Base-by-base conservation (phyloP, 495 filamentous ascomycete genomes). In the Lophiotrema nucula region DNA sequence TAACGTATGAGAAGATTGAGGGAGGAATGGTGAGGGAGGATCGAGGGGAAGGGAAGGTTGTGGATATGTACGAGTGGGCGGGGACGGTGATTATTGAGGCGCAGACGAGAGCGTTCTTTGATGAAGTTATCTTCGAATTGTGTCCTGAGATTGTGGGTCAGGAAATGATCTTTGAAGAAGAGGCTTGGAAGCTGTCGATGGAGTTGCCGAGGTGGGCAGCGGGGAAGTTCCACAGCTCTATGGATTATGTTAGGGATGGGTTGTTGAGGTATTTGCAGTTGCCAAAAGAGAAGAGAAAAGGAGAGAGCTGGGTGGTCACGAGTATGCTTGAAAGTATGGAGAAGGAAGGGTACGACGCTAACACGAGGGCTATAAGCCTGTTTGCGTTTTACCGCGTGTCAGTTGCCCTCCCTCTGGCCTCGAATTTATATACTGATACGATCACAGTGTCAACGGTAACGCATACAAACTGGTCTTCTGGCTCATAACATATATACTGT, bases 401-500 rank as follows among this genome's bases (percentile, higher is more conserved):
- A 33, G 38, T 35, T 8, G n/a, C n/a, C n/a, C n/a, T n/a, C n/a
- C n/a, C n/a, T n/a, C n/a, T n/a, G n/a, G n/a, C n/a, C n/a, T n/a
- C n/a, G n/a, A n/a, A n/a, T n/a, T 8, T n/a, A 35, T 35, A 35
- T 35, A 35, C 25, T 49, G 11, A 28, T 33, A 56, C 23, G 4
- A n/a, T 28, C 5, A 28, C 31, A 69, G 67, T 6, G 53, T 57
- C 23, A 71, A 71, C 45, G 64, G 57, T 6, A 73, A 72, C 37
- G 48, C 61, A 10, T 69, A 57, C 54, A 70, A 67, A 47, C 38
- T 70, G 10, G 45, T 31, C 31, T 69, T 73, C 51, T 74, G 69
- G 69, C 42, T 66, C 12, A 8, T 72, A 12, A 21, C 56, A 4
- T 54, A 70, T 41, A 44, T 69, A 16, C 33, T 70, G 8, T 21